Conservation (phyloP, 1,284 basidiomycete species). For the Fereydounia khargensis region DNA sequence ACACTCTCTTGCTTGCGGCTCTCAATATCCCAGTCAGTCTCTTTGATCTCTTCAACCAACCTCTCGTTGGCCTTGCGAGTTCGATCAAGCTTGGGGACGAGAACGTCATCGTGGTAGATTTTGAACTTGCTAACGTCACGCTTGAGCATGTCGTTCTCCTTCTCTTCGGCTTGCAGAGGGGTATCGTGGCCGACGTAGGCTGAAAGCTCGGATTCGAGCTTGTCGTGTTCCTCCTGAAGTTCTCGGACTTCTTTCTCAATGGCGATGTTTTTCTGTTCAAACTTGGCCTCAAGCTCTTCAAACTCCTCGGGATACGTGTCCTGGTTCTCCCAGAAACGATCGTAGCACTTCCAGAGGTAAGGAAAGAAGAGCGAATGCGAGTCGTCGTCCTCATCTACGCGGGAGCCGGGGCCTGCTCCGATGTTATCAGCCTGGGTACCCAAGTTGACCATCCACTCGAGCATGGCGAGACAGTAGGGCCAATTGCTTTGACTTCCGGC, state of each 20-base stretch:
- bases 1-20: constrained; percentile 34
- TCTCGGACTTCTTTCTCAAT: constrained; percentile 36
- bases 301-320: constrained; percentile 54
- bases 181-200: constrained; percentile 34
- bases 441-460: constrained; percentile 54
- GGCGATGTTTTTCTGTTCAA: constrained; percentile 35
- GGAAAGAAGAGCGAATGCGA: constrained; percentile 50
- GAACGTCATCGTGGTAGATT: constrained; percentile 48
- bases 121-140: constrained; percentile 50
- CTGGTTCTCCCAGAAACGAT: constrained; percentile 54
- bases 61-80: constrained; percentile 40
- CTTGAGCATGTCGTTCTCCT: constrained; percentile 41
- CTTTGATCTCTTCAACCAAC: constrained; percentile 29
- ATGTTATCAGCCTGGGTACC: constrained; percentile 28
- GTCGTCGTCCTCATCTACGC: constrained; percentile 42
- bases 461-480: constrained; percentile 53
- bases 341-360: constrained; percentile 55
- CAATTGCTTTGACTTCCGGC: constrained; percentile 54
- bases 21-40: constrained; percentile 36
- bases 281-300: constrained; percentile 40
- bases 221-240: constrained; percentile 33
- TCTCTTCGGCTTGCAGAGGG: constrained; percentile 42
- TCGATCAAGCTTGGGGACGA: constrained; percentile 51
- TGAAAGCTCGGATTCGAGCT: constrained; percentile 32
- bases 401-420: constrained; percentile 42